Conservation (phyloP, 2,329 filamentous ascomycete species). For the Orbilia oligospora region DNA sequence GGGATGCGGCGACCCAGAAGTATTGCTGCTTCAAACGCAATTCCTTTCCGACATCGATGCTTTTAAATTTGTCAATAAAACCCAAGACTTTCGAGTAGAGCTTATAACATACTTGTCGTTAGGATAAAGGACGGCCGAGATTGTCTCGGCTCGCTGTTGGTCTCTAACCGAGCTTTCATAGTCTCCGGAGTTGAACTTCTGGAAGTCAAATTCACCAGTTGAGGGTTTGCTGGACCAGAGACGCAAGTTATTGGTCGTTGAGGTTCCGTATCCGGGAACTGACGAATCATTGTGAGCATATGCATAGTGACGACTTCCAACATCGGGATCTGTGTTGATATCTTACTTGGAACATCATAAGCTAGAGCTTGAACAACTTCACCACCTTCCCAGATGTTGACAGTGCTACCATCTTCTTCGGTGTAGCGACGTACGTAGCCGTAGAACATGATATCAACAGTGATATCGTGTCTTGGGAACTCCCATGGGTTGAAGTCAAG, state of each 20-base stretch:
- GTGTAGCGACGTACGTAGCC: conserved; percentile 82
- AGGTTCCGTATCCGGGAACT: conserved; percentile 90
- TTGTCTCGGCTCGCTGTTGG: conserved; percentile 98
- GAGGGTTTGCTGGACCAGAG: conserved; percentile 98
- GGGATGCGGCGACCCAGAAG: conserved; percentile 98
- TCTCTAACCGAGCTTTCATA: conserved; percentile 99
- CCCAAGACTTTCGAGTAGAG: not conserved
- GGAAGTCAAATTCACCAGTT: conserved; percentile 98
- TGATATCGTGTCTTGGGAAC: conserved; percentile 94
- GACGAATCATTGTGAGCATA: conserved; percentile 66
- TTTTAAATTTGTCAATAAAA: conserved; percentile 67
- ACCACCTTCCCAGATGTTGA: conserved; percentile 88
- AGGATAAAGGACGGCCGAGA: conserved; percentile 95
- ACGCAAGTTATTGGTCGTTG: conserved; percentile 94
- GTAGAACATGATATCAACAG: conserved; percentile 97
- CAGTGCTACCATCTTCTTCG: conserved; percentile 82
- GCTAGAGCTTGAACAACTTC: conserved; percentile 93
- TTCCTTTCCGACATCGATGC: conserved; percentile 95
- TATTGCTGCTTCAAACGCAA: conserved; percentile 98
- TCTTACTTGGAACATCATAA: conserved; percentile 78
- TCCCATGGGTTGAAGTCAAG: conserved; percentile 99
- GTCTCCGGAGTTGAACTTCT: conserved; percentile 98
- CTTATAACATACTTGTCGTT: conserved; percentile 75
- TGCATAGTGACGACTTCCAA: conserved; percentile 38
- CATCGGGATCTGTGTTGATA: conserved; percentile 65